Evolutionary conservation across 805 yeast genomes (phyloP).

Genomic region (Sugiyamaella smithiae): DNA sequence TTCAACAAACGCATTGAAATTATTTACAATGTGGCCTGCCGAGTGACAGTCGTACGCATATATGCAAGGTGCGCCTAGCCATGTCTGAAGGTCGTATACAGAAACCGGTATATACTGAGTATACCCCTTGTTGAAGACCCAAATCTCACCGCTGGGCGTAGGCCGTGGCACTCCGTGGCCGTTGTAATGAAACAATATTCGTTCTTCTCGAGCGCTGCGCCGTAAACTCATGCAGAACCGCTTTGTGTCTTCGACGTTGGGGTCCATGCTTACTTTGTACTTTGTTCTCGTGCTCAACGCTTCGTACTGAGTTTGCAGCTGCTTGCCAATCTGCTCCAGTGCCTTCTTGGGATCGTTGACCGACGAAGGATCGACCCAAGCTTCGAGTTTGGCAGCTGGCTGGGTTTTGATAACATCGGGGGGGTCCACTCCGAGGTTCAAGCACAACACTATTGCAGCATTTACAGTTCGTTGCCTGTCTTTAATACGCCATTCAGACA

Average conservation of each 20-base stretch:
- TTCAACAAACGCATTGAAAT: constrained; percentile 85
- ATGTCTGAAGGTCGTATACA: constrained; percentile 88
- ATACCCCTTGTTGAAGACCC: constrained; percentile 97
- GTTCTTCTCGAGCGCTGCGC: constrained; percentile 87
- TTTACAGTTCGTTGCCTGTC: constrained; percentile 90
- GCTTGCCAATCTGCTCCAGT: constrained; percentile 85
- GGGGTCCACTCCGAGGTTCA: constrained; percentile 94
- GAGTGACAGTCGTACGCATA: constrained; percentile 92
- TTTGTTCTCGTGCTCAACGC: constrained; percentile 81
- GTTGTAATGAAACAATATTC: constrained; percentile 90
- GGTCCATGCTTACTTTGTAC: constrained; percentile 88
- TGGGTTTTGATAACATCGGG: constrained; percentile 92
- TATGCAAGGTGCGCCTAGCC: constrained; percentile 97
- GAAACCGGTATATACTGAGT: constrained; percentile 97
- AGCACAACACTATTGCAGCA: constrained; percentile 87
- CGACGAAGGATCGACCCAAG: constrained; percentile 87
- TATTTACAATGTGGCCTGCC: constrained; percentile 89
- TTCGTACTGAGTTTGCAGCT: constrained; percentile 84
- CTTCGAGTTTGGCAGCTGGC: constrained; percentile 87
- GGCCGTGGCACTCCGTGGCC: constrained; percentile 99
- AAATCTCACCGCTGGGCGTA: constrained; percentile 91
- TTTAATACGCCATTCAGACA: constrained; percentile 88
- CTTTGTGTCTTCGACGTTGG: constrained; percentile 92
- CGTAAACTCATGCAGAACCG: constrained; percentile 85
- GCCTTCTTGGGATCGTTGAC: constrained; percentile 87